Evolutionary conservation across 148 eudicot species (phyloP).

Genomic region (Salicornia ramosissima): DNA sequence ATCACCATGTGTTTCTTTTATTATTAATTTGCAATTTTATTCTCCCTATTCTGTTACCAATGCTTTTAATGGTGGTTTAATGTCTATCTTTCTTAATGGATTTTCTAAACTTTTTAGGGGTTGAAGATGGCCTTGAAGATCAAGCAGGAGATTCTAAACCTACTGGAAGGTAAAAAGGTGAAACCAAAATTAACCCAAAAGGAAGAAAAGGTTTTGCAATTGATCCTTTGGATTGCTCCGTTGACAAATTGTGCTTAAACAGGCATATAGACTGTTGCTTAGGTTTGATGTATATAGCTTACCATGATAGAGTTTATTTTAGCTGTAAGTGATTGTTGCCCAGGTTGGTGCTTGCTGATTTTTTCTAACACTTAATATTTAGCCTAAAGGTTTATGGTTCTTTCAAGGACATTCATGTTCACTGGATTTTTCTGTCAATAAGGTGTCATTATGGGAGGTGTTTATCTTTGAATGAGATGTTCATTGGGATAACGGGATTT

Average conservation of each 20-base stretch:
- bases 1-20: background rate
- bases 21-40: background rate
- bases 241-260: background rate
- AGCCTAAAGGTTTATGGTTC: background rate
- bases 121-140: constrained; percentile 32
- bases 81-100: constrained; percentile 10
- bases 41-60: background rate
- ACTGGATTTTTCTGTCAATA: background rate
- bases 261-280: background rate
- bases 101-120: constrained; percentile 30
- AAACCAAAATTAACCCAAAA: constrained; percentile 8
- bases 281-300: background rate
- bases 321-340: background rate
- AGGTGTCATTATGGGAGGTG: no score
- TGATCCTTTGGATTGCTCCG: background rate
- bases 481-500: no score
- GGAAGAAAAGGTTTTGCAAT: background rate
- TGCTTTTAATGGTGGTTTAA: background rate
- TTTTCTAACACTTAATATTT: background rate
- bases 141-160: constrained; percentile 29
- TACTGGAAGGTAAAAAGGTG: constrained; percentile 55
- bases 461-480: no score
- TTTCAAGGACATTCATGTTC: background rate
- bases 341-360: background rate
- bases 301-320: background rate